Conservation (phyloP, 441 rosid genomes). For the Corymbia calophylla region DNA sequence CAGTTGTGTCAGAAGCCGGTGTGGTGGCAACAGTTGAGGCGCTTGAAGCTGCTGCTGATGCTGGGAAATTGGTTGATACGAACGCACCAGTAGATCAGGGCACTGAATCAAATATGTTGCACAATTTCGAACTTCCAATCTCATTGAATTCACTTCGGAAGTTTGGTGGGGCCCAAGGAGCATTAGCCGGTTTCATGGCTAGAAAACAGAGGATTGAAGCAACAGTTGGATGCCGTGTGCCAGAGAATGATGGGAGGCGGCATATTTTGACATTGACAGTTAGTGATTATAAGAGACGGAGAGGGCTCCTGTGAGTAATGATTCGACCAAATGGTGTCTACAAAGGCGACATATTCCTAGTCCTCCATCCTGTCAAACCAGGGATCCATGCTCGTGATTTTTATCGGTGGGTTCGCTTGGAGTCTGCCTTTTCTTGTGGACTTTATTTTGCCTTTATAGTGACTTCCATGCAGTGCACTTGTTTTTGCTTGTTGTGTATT, state of each 20-base stretch:
- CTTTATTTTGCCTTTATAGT: not conserved
- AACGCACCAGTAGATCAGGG: constrained; percentile 88
- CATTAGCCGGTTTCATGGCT: constrained; percentile 84
- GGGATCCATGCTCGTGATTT: not conserved
- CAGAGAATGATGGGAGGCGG: constrained; percentile 83
- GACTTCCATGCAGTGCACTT: not conserved
- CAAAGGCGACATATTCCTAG: not conserved
- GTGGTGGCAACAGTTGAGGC: constrained; percentile 73
- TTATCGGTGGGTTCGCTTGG: not conserved
- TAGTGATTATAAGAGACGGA: constrained; percentile 95
- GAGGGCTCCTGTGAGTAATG: constrained; percentile 73
- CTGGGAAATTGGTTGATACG: constrained; percentile 91
- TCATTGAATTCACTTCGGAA: constrained; percentile 55
- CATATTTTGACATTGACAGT: constrained; percentile 84
- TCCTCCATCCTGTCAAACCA: not conserved
- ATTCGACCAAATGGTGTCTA: not conserved
- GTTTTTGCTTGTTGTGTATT: not conserved
- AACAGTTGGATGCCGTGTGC: constrained; percentile 66
- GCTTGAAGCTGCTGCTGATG: constrained; percentile 89
- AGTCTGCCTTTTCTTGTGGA: not conserved
- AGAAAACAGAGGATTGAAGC: constrained; percentile 89
- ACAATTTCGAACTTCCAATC: constrained; percentile 71
- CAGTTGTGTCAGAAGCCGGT: constrained; percentile 21
- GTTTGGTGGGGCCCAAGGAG: constrained; percentile 82
- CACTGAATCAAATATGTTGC: constrained; percentile 62